Evolutionary conservation across 2,329 filamentous ascomycete species (phyloP), one percentile per base, ranked within the genome.

Genomic region (Scedosporium dehoogii): DNA sequence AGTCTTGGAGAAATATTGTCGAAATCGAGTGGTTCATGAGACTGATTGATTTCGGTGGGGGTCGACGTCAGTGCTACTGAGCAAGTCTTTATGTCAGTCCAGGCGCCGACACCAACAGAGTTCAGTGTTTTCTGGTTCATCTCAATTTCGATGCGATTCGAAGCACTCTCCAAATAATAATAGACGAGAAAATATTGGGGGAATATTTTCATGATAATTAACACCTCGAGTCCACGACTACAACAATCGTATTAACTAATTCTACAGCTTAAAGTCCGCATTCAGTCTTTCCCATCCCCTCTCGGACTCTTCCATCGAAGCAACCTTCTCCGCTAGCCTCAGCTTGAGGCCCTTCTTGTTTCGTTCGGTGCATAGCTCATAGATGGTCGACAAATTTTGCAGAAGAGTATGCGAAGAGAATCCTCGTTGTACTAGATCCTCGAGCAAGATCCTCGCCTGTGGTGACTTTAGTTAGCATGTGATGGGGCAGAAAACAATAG

Each of bases 321-420:
- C 87, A 18, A 94, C 80, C 60, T 81, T 83, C 68, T 91, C 88
- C 1, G 89, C 86, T 18, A 97, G 78, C 27, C 77, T 78, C 33
- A 83, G 73, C 78, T 97, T 97, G 68, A 89, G 74, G 12, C 81
- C 81, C 58, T 84, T 79, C 59, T 61, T 61, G 51, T 90, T 84
- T 65, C 84, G 82, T 68, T 97, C 92, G 0, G 90, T 92, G 71
- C 90, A 94, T 6, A 97, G 81, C 74, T 97, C 94, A 71, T 96
- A 97, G 68, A 96, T 85, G 0, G 93, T 97, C 10, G 87, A 86
- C 12, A 99, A 75, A 71, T 97, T 97, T 75, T 97, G 96, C 0
- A 96, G 83, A 2, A 96, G 76, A 0, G 90, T 90, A 65, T 90
- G 87, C 63, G 93, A 97, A 0, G 85, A 83, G 48, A 84, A 78